A percentile compares a stretch with the other conserved stretches of the same genome.
phyloP scores from a whole-genome alignment of 2,329 filamentous ascomycete genomes.

The Hyphodiscus sp. region DNA sequence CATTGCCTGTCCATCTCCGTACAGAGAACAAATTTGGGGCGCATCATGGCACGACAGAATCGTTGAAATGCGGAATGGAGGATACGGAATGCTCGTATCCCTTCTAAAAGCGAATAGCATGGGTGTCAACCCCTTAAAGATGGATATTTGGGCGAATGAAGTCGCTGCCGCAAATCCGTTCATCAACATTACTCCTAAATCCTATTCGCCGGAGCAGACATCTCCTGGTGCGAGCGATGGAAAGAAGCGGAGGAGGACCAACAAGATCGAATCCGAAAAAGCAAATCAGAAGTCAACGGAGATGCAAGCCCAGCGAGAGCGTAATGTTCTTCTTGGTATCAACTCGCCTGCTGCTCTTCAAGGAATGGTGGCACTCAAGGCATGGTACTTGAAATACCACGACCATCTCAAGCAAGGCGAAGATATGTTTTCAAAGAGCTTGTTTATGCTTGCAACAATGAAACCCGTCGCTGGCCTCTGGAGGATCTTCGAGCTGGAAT shows the following conservation, averaged over 20 bases:
- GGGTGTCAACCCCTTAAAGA: slow-evolving; percentile 11
- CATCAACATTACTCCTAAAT: neutral
- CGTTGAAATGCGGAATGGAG: slow-evolving; percentile 10
- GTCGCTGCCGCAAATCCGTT: neutral
- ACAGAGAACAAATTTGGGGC: slow-evolving; percentile 15
- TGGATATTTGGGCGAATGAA: slow-evolving; percentile 8
- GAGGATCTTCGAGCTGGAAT: slow-evolving; percentile 13
- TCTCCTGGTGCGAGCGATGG: neutral
- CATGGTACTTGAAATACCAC: slow-evolving; percentile 9
- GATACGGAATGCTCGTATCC: slow-evolving; percentile 14
- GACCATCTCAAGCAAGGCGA: slow-evolving; percentile 11
- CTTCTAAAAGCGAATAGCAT: slow-evolving; percentile 10
- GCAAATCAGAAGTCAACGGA: neutral
- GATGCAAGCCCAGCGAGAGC: slow-evolving; percentile 1
- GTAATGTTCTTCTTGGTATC: slow-evolving; percentile 9
- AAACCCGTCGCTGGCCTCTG: slow-evolving; percentile 10
- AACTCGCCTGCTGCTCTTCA: slow-evolving; percentile 10
- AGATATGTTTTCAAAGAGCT: slow-evolving; percentile 11
- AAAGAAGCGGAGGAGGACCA: neutral
- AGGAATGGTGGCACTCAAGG: slow-evolving; percentile 11
- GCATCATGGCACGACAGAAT: slow-evolving; percentile 8
- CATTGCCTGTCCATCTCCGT: slow-evolving; percentile 10
- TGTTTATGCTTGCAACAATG: slow-evolving; percentile 8
- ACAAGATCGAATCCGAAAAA: neutral
- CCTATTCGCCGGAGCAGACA: neutral